Base-by-base conservation (phyloP, 1,284 basidiomycete genomes). In the Tremellales sp. region DNA sequence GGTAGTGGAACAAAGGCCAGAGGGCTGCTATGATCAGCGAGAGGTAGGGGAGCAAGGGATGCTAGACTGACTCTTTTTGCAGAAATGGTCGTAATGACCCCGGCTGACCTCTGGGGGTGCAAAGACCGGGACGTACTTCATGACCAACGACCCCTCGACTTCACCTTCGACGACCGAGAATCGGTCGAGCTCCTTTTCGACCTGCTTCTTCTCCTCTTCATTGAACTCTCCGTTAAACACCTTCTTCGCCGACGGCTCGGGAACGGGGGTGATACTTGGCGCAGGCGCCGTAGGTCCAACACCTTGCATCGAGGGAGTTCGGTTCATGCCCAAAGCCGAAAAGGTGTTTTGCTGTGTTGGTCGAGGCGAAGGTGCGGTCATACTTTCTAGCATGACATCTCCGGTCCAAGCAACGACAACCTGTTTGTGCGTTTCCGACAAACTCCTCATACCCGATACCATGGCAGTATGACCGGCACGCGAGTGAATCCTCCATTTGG, bases 1-100 rank as follows among this genome's bases (percentile, higher is more conserved):
- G 82, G 72, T 98, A 98, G 77, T 98, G 96, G 81, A 98, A 96
- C 24, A 97, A 78, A 0, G 94, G 96, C 94, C 94, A 99, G 45
- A 99, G 83, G 31, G 86, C 88, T 89, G 13, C 5, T n/a, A 35
- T 7, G 10, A 40, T 60, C 40, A 56, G 45, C 42, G 23, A 40
- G 17, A 21, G 10, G 43, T 25, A 43, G 22, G 2, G 15, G 33
- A n/a, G 33, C 15, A 36, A 8, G 15, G 29, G 24, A 1, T 39
- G 56, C 2, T 15, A 10, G 10, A 80, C 82, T 76, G 66, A 91
- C 87, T 96, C 62, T 87, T 85, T 74, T 99, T 99, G 82, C 93
- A 97, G 76, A 97, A 97, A 0, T 92, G 93, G 62, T 93, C 90
- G 69, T 97, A 97, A 73, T 96, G 91, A 0, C 87, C 89, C 68